Evolutionary conservation across 352 stramenopile genomes (phyloP).

Genomic region (Phytophthora sansomeana): DNA sequence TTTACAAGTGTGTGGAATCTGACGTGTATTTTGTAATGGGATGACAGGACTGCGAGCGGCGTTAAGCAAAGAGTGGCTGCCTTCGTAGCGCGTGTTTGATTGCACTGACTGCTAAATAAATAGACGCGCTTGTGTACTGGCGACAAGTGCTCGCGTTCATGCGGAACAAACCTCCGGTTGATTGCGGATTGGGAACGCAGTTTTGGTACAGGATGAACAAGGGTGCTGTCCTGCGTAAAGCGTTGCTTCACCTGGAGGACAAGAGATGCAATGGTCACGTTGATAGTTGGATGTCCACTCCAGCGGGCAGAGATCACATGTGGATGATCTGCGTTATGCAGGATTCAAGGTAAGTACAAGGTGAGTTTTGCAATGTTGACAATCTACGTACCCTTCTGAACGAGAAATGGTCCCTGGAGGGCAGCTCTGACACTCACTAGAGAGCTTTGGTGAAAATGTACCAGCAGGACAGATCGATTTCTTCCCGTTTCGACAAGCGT

Average conservation of each 20-base stretch:
- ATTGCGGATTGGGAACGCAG: conserved; percentile 37
- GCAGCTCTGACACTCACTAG: conserved; percentile 64
- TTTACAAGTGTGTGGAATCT: background rate
- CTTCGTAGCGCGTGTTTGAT: conserved; percentile 45
- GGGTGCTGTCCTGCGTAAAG: conserved; percentile 48
- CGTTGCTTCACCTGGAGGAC: conserved; percentile 50
- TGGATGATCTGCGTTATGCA: conserved; percentile 34
- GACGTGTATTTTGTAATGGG: conserved; percentile 4
- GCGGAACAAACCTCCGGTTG: conserved; percentile 29
- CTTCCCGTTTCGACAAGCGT: conserved; percentile 69
- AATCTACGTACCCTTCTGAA: conserved; percentile 43
- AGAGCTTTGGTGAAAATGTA: conserved; percentile 49
- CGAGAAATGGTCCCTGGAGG: conserved; percentile 64
- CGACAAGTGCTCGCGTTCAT: conserved; percentile 21
- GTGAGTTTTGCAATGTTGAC: conserved; percentile 1
- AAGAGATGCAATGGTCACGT: conserved; percentile 63
- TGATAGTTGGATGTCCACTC: conserved; percentile 62
- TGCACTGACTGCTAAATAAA: conserved; percentile 19
- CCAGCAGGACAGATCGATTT: conserved; percentile 47
- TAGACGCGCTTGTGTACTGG: conserved; percentile 26
- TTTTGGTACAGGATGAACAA: conserved; percentile 52
- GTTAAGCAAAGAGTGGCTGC: conserved; percentile 44
- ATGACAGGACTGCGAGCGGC: conserved; percentile 33
- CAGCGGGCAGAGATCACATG: conserved; percentile 51
- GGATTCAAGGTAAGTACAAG: conserved; percentile 10